A percentile compares a stretch with the other conserved stretches of the same genome.
Evolutionary conservation across 495 filamentous ascomycete genomes (phyloP).

Genomic region (Penicillium steckii): DNA sequence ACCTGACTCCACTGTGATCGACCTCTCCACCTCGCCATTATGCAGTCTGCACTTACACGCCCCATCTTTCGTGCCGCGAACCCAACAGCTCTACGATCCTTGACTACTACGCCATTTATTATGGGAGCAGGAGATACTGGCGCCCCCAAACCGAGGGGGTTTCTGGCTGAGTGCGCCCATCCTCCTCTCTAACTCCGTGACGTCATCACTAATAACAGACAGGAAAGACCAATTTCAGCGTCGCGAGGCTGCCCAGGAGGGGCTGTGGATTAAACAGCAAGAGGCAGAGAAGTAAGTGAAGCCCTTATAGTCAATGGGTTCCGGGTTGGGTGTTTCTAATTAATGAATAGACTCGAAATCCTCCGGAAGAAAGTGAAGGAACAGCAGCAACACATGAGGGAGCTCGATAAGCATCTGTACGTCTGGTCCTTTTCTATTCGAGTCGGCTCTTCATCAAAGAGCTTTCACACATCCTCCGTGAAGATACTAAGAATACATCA

Average conservation of each 20-base stretch:
- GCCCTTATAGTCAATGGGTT: not conserved
- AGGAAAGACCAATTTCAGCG: slow-evolving; percentile 79
- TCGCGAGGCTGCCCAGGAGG: slow-evolving; percentile 81
- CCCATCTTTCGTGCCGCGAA: slow-evolving; percentile 44
- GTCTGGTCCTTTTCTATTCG: slow-evolving; percentile 29
- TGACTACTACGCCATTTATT: slow-evolving; percentile 54
- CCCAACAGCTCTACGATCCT: slow-evolving; percentile 44
- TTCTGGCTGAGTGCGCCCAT: slow-evolving; percentile 38
- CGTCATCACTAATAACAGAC: slow-evolving; percentile 14
- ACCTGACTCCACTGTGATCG: too few species aligned
- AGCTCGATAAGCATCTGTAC: slow-evolving; percentile 78
- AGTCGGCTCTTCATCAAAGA: not conserved
- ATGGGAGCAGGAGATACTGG: slow-evolving; percentile 65
- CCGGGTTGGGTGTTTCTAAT: not conserved
- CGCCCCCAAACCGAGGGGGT: slow-evolving; percentile 47
- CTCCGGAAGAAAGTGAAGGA: slow-evolving; percentile 71
- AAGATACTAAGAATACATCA: not conserved
- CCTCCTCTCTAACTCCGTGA: slow-evolving; percentile 16
- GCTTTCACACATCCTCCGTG: not conserved
- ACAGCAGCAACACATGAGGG: slow-evolving; percentile 71
- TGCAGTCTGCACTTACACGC: slow-evolving; percentile 45
- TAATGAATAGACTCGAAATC: slow-evolving; percentile 40
- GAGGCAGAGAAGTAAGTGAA: slow-evolving; percentile 74
- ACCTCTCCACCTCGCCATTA: slow-evolving; percentile 9
- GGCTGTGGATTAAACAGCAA: slow-evolving; percentile 67